phyloP scores from a whole-genome alignment of 306 rosid genomes.

The Gastrolobium villosum region DNA sequence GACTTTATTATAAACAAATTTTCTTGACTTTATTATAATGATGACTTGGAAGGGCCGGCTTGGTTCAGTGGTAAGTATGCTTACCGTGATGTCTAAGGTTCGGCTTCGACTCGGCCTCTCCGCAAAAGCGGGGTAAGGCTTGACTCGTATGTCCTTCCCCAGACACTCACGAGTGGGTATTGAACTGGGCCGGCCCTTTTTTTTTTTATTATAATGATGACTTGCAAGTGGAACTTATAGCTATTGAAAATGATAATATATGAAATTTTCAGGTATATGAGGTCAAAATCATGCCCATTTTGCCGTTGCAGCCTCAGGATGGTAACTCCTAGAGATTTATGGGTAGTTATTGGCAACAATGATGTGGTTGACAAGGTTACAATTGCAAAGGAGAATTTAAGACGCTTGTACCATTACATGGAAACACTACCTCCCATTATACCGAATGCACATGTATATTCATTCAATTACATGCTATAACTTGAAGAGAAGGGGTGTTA shows the following conservation, averaged over 20 bases:
- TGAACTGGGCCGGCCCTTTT: too few relatives aligned
- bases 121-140: too few relatives aligned
- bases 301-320: constrained; percentile 71
- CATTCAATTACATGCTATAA: constrained; percentile 72
- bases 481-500: neutral
- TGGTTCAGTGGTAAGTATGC: too few relatives aligned
- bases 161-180: too few relatives aligned
- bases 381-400: constrained; percentile 69
- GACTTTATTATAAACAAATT: too few relatives aligned
- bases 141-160: too few relatives aligned
- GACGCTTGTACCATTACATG: constrained; percentile 63
- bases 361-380: constrained; percentile 66
- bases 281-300: constrained; percentile 87
- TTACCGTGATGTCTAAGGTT: too few relatives aligned
- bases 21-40: neutral
- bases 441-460: constrained; percentile 55
- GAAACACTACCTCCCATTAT: constrained; percentile 62
- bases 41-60: neutral
- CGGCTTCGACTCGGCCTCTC: too few relatives aligned
- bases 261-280: constrained; percentile 59
- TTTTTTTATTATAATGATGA: neutral
- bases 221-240: neutral
- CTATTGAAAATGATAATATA: neutral
- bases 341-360: constrained; percentile 63
- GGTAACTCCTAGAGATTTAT: constrained; percentile 66